Base-by-base conservation (phyloP, 176 grass and related monocot genomes). In the Puccinellia tenuiflora region DNA sequence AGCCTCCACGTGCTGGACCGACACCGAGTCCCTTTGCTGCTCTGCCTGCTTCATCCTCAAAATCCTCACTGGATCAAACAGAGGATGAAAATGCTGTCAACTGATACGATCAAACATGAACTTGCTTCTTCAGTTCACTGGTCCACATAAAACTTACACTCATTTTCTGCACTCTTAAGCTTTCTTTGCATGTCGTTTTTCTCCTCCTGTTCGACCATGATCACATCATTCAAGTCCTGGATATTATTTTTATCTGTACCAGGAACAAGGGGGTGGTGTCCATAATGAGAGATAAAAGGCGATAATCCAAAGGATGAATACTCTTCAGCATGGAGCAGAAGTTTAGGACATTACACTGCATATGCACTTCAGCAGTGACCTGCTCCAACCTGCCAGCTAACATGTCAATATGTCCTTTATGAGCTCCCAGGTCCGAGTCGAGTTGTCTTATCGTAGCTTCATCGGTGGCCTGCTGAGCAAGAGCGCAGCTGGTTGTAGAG, bases 171-270 rank as follows among this genome's bases (percentile, higher is more conserved):
- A 64, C 62, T 95, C 61, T 93, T 77, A 59, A 98, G 70, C 79
- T 93, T 95, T 70, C 51, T 88, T n/a, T 88, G 76, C 54, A 94
- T 50, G 47, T 90, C 84, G 20, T 91, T 90, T 74, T 95, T 95
- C 77, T 91, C 95, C 79, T 93, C 90, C 81, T 94, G 92, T 77
- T 98, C 95, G 83, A 92, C 72, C 61, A 86, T 81, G 81, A 95
- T 76, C 30, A 87, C 85, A 54, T 90, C 88, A 61, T 86, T 93
- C 67, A 98, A 78, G 51, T 94, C 95, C 60, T 86, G 75, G 66
- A 98, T 84, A 83, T 93, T 81, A 21, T 86, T 84, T 77, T 91
- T 86, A 80, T 91, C 92, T 98, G 77, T 51, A 56, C 10, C 66
- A 89, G 38, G 62, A 78, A n/a, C 63, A 66, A 43, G 1, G 26